Evolutionary conservation across 2,329 filamentous ascomycete genomes (phyloP), one percentile per base, ranked within the genome.

Genomic region (Fusarium piperis): DNA sequence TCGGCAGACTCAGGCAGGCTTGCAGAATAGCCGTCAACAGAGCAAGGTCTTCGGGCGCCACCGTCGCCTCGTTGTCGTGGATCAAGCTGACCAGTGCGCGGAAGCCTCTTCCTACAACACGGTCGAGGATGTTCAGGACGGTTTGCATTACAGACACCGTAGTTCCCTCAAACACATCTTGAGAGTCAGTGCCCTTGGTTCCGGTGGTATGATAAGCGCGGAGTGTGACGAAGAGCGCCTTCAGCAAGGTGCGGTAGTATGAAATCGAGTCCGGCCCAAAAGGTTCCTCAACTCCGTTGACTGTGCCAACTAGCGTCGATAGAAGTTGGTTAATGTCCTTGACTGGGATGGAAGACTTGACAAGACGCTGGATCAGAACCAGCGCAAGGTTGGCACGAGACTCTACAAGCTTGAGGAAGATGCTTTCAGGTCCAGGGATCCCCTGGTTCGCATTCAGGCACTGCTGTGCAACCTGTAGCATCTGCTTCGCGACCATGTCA

Each of bases 11-110:
- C 16, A 98, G 86, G 73, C 93, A 92, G 33, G 92, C 93, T 81
- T 98, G 95, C 38, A 98, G 84, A 48, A 98, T 92, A 4, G 94
- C 95, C 12, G 94, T 97, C 48, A 99, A 83, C 44, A 98, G 90
- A 4, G 92, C 92, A 71, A 99, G 90, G 78, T 99, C 96, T 63
- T 93, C 92, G 0, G 94, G 93, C 58, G 91, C 89, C 18, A 81
- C 76, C 23, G 74, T 76, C 9, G 88, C 86, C 4, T 92, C 87
- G 32, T 91, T 86, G 35, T 96, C 92, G 78, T 99, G 96, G 15
- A 98, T 89, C 59, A 94, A 89, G 15, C 90, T 90, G 35, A 94
- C 94, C 23, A 98, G 86, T 23, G 92, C 90, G 41, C 92, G 91
- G 84, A 99, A 95, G 2, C 94, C 95, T 73, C 90, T 90, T 0